phyloP scores from a whole-genome alignment of 2,329 filamentous ascomycete species.

The Diplocarpon mali region DNA sequence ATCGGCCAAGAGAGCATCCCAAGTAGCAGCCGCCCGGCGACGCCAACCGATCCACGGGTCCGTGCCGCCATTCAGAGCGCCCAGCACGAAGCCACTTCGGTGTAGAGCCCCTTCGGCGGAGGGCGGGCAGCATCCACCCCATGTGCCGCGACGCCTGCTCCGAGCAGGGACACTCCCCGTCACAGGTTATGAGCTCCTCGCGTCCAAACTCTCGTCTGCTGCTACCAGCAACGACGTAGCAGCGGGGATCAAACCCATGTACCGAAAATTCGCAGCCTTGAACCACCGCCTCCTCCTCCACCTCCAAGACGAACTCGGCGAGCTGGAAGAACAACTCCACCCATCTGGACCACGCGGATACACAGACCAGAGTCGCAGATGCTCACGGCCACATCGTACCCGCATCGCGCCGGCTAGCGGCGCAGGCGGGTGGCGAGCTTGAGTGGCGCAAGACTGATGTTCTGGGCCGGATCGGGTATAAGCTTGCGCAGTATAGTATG shows the following conservation, averaged over 20 bases:
- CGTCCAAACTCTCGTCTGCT: constrained; percentile 37
- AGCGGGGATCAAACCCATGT: constrained; percentile 45
- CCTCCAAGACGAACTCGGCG: constrained; percentile 73
- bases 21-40: constrained; percentile 25
- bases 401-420: constrained; percentile 46
- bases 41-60: constrained; percentile 20
- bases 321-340: constrained; percentile 69
- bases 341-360: constrained; percentile 52
- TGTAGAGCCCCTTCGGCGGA: constrained; percentile 30
- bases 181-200: constrained; percentile 53
- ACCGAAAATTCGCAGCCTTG: constrained; percentile 70
- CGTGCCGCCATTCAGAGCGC: constrained; percentile 20
- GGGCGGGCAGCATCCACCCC: constrained; percentile 28
- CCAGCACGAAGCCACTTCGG: constrained; percentile 30
- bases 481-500: constrained; percentile 58
- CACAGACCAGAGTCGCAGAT: constrained; percentile 28
- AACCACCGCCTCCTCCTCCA: constrained; percentile 76
- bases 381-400: constrained; percentile 33
- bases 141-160: constrained; percentile 20
- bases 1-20: constrained; percentile 23
- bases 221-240: constrained; percentile 16
- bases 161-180: constrained; percentile 34
- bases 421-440: constrained; percentile 41
- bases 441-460: constrained; percentile 50
- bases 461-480: constrained; percentile 51